Evolutionary conservation across 805 yeast genomes (phyloP), one percentile per base, ranked within the genome.

Genomic region (Yarrowia sp.): DNA sequence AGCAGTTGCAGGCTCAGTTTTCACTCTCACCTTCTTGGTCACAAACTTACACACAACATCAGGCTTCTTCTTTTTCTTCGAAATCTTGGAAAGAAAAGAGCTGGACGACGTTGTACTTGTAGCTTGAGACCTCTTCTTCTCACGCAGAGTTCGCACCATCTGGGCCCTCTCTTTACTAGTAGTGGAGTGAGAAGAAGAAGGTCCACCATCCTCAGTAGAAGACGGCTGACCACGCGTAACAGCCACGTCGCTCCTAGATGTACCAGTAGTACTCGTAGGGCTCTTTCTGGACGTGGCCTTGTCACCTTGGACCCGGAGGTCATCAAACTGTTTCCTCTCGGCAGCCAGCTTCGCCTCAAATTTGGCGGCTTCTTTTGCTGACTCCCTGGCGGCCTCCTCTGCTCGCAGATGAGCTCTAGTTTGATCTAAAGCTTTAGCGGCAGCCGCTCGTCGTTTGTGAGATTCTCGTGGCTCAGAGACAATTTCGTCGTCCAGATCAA

Each of bases 271-370:
- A 19, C 19, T 19, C 19, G 19, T 26, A 26, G 32, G 32, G 7
- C 4, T 26, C 32, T 3, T 26, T 26, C 32, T 26, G 32, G 32
- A 26, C 32, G 32, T 26, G 32, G 32, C 32, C 7, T 26, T 26
- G 32, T 26, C 32, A 3, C 32, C 32, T 26, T 26, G 32, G 32
- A 11, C 49, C 32, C 15, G 32, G 9, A 46, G 49, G 10, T 5
- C 32, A 46, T 46, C 49, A 46, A 46, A 46, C 49, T 46, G 32
- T 32, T 19, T 46, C 15, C 19, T 46, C 15, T 46, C 32, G 15
- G 49, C 49, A 46, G 49, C 49, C 15, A 46, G 12, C 49, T 46
- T 46, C 8, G 49, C 49, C 19, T 46, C 49, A 10, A 8, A 32
- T 10, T 14, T 26, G 15, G 49, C 32, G 8, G 19, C 49, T 19